Percentiles rank a stretch among this genome's conserved stretches.
These are phyloP conservation scores for Platismatia glauca DNA, from an alignment of 495 filamentous ascomycete genomes.

Conservation along the genomic window DNA sequence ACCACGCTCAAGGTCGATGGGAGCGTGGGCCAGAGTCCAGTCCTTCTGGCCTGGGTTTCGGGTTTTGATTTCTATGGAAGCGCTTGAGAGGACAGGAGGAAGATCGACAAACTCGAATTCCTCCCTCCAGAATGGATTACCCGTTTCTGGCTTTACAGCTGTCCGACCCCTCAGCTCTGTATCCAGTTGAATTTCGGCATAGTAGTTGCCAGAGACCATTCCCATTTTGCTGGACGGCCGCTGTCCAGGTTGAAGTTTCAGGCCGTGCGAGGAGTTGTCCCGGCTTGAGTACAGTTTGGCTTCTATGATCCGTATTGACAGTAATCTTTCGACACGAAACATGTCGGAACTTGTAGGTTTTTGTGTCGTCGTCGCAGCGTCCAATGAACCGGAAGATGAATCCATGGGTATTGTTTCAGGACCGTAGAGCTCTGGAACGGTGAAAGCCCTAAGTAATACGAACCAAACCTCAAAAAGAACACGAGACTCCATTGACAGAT, in stretches of 20 bases:
- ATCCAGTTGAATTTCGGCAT: slow-evolving; percentile 87
- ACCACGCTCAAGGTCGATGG: slow-evolving; percentile 34
- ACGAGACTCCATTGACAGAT: slow-evolving; percentile 77
- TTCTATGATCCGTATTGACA: slow-evolving; percentile 52
- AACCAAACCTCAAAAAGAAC: slow-evolving; percentile 96
- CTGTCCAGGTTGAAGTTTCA: slow-evolving; percentile 9
- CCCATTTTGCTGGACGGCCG: slow-evolving; percentile 19
- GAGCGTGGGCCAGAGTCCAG: slow-evolving; percentile 43
- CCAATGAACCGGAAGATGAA: slow-evolving; percentile 18
- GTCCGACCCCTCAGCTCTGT: slow-evolving; percentile 82
- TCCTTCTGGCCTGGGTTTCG: slow-evolving; percentile 45
- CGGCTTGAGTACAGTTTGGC: slow-evolving; percentile 40
- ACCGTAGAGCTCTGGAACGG: slow-evolving; percentile 86
- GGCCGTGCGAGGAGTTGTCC: slow-evolving; percentile 17
- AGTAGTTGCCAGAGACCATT: slow-evolving; percentile 42
- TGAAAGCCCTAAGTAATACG: slow-evolving; percentile 83
- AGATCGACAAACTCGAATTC: slow-evolving; percentile 82
- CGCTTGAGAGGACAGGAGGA: slow-evolving; percentile 66
- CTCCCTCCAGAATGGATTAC: slow-evolving; percentile 90
- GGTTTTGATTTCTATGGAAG: slow-evolving; percentile 73
- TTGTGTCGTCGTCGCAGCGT: slow-evolving; percentile 24
- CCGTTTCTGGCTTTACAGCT: slow-evolving; percentile 68
- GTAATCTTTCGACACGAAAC: slow-evolving; percentile 57
- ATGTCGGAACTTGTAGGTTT: slow-evolving; percentile 39
- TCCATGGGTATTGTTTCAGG: slow-evolving; percentile 32